Evolutionary conservation across 139 green algal genomes (phyloP).

Genomic region (Coccomyxa sp.): DNA sequence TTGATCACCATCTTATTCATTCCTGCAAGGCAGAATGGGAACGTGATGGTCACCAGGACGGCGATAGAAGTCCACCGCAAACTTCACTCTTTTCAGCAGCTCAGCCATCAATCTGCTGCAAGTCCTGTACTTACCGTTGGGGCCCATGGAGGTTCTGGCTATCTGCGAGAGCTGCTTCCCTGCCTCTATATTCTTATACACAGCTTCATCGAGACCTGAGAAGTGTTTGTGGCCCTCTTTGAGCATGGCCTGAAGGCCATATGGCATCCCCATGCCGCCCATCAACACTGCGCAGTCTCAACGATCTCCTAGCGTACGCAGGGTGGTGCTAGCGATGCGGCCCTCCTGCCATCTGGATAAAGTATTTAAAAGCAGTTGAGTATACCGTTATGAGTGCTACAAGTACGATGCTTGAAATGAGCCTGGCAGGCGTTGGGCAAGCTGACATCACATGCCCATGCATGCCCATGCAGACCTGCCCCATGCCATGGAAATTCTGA

Average conservation of each 20-base stretch:
- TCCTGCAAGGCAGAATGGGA: constrained; percentile 46
- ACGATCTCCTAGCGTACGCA: too few relatives aligned
- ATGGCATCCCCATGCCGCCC: constrained; percentile 47
- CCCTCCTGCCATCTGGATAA: too few relatives aligned
- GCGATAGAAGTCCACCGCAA: not conserved
- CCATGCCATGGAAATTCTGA: too few relatives aligned
- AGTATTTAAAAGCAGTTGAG: too few relatives aligned
- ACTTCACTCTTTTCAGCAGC: not conserved
- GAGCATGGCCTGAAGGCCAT: constrained; percentile 90
- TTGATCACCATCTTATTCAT: constrained; percentile 99
- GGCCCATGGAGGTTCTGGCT: constrained; percentile 90
- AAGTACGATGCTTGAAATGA: too few relatives aligned
- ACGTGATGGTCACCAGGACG: not conserved
- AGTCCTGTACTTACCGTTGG: constrained; percentile 71
- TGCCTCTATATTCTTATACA: constrained; percentile 97
- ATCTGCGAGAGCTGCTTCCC: constrained; percentile 93
- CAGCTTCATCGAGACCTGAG: constrained; percentile 92
- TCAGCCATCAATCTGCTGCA: not conserved
- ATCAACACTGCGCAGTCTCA: not conserved
- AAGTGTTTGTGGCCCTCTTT: constrained; percentile 98
- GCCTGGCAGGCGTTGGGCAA: too few relatives aligned
- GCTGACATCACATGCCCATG: too few relatives aligned
- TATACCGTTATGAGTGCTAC: too few relatives aligned
- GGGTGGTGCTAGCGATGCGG: too few relatives aligned
- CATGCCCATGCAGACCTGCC: too few relatives aligned